phyloP scores from a whole-genome alignment of 2,329 filamentous ascomycete species.

The Teratosphaeria zuluensis region DNA sequence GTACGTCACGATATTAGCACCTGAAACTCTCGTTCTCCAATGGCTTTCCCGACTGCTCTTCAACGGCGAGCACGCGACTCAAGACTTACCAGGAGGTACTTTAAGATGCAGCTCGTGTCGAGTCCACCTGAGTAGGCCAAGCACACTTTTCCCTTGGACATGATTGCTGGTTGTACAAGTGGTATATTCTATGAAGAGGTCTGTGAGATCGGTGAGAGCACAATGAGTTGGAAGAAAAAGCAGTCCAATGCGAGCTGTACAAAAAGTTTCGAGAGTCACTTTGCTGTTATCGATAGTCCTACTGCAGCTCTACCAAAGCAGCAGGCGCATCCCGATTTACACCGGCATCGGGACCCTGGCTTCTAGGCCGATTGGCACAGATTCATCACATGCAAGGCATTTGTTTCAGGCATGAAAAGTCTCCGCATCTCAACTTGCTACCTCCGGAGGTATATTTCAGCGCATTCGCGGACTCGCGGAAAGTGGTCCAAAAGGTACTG shows the following conservation, averaged over 20 bases:
- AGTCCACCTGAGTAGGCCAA: slow-evolving; percentile 47
- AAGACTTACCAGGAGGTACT: slow-evolving; percentile 28
- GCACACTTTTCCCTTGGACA: slow-evolving; percentile 31
- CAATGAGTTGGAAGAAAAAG: not conserved
- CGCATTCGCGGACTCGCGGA: no score
- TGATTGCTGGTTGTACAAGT: not conserved
- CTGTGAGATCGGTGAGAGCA: not conserved
- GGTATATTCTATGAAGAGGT: not conserved
- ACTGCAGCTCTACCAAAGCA: not conserved
- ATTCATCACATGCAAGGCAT: not conserved
- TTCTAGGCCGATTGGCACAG: not conserved
- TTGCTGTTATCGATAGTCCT: not conserved
- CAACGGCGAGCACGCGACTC: not conserved
- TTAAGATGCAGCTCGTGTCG: slow-evolving; percentile 49
- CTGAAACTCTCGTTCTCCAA: slow-evolving; percentile 10
- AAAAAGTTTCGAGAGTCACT: not conserved
- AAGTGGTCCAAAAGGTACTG: no score
- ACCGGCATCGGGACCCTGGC: not conserved
- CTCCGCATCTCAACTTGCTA: no score
- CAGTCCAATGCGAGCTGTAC: not conserved
- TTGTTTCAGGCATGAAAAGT: not conserved
- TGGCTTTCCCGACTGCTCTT: not conserved
- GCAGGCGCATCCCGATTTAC: not conserved
- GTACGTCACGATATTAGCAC: slow-evolving; percentile 12
- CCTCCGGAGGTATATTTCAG: no score